These are phyloP conservation scores for Podospora fimiseda DNA, from an alignment of 495 filamentous ascomycete genomes.

Conservation along the genomic window DNA sequence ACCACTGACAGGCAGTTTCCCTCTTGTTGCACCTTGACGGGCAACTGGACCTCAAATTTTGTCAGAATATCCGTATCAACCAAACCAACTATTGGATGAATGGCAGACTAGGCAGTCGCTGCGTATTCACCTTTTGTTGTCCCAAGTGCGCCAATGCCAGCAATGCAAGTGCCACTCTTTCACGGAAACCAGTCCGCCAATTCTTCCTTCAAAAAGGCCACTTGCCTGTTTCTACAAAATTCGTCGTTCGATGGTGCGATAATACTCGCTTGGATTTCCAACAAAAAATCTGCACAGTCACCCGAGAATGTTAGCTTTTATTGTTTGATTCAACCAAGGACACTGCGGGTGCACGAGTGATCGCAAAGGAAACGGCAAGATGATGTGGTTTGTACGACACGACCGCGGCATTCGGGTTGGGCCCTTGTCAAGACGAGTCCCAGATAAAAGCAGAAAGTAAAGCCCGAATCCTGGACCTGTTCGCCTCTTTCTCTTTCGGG, in stretches of 20 bases:
- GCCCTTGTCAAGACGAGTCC: not conserved
- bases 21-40: not conserved
- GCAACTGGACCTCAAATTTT: not conserved
- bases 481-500: too few species aligned
- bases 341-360: not conserved
- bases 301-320: not conserved
- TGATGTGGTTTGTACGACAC: conserved; percentile 2
- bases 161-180: not conserved
- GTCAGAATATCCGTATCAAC: too few species aligned
- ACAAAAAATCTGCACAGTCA: too few species aligned
- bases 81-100: too few species aligned
- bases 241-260: too few species aligned
- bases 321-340: not conserved
- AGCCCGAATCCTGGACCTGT: not conserved
- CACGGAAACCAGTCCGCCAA: too few species aligned
- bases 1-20: not conserved
- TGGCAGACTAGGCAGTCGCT: not conserved
- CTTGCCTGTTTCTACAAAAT: too few species aligned
- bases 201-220: too few species aligned
- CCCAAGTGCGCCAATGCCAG: not conserved
- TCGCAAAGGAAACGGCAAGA: not conserved
- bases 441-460: too few species aligned
- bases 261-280: too few species aligned
- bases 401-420: not conserved
- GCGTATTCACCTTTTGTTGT: not conserved